phyloP scores from a whole-genome alignment of 83 land plant species.

The Picea mariana region DNA sequence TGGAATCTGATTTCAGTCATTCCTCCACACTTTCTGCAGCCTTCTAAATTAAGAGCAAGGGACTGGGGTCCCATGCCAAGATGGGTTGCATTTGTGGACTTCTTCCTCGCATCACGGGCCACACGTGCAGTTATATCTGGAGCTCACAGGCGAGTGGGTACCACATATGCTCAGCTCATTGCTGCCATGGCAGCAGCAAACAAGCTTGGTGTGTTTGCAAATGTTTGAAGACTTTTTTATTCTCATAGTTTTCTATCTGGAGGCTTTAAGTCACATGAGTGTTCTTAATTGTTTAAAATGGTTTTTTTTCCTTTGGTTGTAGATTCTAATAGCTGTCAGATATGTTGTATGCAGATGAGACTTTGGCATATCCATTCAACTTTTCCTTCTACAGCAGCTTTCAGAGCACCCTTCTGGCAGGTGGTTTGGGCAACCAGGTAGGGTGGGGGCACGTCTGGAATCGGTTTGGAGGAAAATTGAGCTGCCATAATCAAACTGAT shows the following conservation, averaged over 20 bases:
- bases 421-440: slow-evolving; percentile 64
- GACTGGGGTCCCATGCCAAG: slow-evolving; percentile 98
- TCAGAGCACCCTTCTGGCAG: slow-evolving; percentile 56
- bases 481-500: slow-evolving; percentile 66
- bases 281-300: no score
- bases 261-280: neutral
- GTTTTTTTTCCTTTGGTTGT: neutral
- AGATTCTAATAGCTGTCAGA: neutral
- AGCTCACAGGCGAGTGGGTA: slow-evolving; percentile 85
- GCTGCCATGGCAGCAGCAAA: slow-evolving; percentile 85
- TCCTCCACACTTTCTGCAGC: slow-evolving; percentile 19
- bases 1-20: neutral
- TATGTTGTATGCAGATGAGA: slow-evolving; percentile 31
- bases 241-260: neutral
- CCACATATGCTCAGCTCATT: slow-evolving; percentile 90
- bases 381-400: slow-evolving; percentile 83
- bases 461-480: slow-evolving; percentile 78
- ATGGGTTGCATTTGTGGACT: slow-evolving; percentile 97
- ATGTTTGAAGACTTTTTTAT: neutral
- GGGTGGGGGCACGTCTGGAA: slow-evolving; percentile 98
- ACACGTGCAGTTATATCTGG: slow-evolving; percentile 85
- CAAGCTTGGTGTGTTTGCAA: slow-evolving; percentile 39
- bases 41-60: slow-evolving; percentile 59
- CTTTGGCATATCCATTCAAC: slow-evolving; percentile 19
- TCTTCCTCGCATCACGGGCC: slow-evolving; percentile 88